Evolutionary conservation across 2,329 filamentous ascomycete genomes (phyloP).

Genomic region (Alternaria longipes): DNA sequence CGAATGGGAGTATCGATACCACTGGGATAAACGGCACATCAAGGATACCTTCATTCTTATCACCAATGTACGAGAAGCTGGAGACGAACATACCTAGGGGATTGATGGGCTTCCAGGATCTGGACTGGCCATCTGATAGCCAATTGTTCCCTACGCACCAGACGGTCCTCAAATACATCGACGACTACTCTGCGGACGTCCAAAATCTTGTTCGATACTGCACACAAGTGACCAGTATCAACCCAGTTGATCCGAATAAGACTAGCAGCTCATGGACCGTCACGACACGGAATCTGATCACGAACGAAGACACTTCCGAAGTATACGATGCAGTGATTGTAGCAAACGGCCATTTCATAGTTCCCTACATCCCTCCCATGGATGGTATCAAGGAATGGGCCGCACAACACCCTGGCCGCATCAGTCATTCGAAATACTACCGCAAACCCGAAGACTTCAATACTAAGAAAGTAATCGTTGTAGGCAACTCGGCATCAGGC

Average conservation of each 20-base stretch:
- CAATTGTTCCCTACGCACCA: constrained; percentile 79
- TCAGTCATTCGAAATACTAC: constrained; percentile 76
- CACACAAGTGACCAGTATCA: constrained; percentile 72
- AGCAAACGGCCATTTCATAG: constrained; percentile 59
- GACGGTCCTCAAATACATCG: constrained; percentile 76
- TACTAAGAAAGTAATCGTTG: constrained; percentile 77
- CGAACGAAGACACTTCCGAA: constrained; percentile 49
- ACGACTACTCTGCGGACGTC: constrained; percentile 74
- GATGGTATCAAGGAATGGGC: constrained; percentile 54
- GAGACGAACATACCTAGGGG: constrained; percentile 87
- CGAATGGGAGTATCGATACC: neutral
- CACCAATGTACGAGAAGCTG: constrained; percentile 81
- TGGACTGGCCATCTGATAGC: constrained; percentile 68
- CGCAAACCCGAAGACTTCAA: constrained; percentile 70
- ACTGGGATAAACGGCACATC: neutral
- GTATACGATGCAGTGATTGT: constrained; percentile 64
- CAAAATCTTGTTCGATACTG: constrained; percentile 73
- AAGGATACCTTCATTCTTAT: constrained; percentile 71
- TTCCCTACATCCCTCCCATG: constrained; percentile 57
- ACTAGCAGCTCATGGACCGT: constrained; percentile 66
- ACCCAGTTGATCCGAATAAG: constrained; percentile 37
- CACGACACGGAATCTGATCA: constrained; percentile 61
- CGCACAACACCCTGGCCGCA: constrained; percentile 47
- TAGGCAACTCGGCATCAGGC: constrained; percentile 86
- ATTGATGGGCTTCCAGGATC: constrained; percentile 82